phyloP scores from a whole-genome alignment of 1,284 basidiomycete species.

The Phenoliferia sp. region DNA sequence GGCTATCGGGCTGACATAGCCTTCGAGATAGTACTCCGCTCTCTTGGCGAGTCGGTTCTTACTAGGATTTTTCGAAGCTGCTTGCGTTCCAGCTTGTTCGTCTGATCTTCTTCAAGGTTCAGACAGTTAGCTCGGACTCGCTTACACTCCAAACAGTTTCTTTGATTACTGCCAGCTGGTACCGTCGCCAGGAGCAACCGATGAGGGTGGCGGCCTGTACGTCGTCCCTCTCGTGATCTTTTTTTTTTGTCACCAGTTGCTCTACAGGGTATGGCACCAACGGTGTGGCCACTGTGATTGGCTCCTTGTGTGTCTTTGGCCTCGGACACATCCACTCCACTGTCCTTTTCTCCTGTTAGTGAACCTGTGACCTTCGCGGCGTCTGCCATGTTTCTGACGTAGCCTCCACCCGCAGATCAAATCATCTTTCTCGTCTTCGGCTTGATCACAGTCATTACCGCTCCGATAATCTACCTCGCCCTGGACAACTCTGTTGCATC shows the following conservation, averaged over 20 bases:
- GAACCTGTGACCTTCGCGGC: too few relatives aligned
- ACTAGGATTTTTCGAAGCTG: slow-evolving; percentile 27
- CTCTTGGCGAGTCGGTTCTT: slow-evolving; percentile 26
- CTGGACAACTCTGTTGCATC: background rate
- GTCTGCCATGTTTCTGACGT: too few relatives aligned
- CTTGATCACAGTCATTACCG: background rate
- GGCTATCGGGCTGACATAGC: background rate
- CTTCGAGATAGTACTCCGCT: background rate
- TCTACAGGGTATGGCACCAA: background rate
- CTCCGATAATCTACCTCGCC: background rate
- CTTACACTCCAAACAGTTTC: slow-evolving; percentile 8
- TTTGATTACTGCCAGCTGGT: slow-evolving; percentile 22
- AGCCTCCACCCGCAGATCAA: too few relatives aligned
- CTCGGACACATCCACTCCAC: slow-evolving; percentile 30
- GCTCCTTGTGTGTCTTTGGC: slow-evolving; percentile 24
- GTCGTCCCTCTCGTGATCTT: background rate
- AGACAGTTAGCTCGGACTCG: background rate
- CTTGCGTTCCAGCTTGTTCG: background rate
- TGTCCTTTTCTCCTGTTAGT: background rate
- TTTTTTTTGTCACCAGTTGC: background rate
- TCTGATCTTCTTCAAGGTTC: background rate
- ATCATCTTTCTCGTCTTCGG: slow-evolving; percentile 1
- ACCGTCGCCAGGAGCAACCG: slow-evolving; percentile 29
- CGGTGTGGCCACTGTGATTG: slow-evolving; percentile 25
- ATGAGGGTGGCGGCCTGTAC: slow-evolving; percentile 27